Evolutionary conservation across 306 rosid species (phyloP).

Genomic region (Urtica urens): DNA sequence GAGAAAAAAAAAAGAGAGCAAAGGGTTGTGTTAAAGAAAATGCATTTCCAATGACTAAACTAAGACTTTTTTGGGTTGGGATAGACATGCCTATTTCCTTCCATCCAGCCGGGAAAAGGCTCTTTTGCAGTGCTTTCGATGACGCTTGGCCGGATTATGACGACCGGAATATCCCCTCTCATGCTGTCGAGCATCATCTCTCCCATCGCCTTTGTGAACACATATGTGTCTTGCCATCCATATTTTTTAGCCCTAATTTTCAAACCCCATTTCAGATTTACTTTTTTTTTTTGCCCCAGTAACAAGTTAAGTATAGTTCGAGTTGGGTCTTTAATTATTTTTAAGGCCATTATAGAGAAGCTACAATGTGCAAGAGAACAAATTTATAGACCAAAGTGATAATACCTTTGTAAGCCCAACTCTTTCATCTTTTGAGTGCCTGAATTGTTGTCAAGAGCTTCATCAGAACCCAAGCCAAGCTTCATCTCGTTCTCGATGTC

Average conservation of each 20-base stretch:
- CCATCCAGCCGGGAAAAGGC: constrained; percentile 98
- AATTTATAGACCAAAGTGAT: too few relatives aligned
- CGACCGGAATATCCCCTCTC: constrained; percentile 78
- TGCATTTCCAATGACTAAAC: not conserved
- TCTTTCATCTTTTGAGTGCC: constrained; percentile 73
- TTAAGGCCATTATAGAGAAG: too few relatives aligned
- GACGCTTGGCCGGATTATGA: constrained; percentile 83
- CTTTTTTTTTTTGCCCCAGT: too few relatives aligned
- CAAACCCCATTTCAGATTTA: too few relatives aligned
- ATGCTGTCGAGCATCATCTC: constrained; percentile 78
- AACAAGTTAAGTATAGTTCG: too few relatives aligned
- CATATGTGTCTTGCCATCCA: constrained; percentile 98
- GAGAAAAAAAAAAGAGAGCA: too few relatives aligned
- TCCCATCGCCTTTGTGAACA: constrained; percentile 97
- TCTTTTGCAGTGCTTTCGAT: constrained; percentile 84
- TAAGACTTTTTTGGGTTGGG: too few relatives aligned
- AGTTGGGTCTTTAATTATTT: too few relatives aligned
- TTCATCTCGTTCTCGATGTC: constrained; percentile 66
- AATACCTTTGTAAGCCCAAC: constrained; percentile 68
- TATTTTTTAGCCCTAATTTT: constrained; percentile 66
- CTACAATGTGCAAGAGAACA: too few relatives aligned
- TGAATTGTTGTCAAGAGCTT: constrained; percentile 32
- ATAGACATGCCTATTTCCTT: constrained; percentile 66
- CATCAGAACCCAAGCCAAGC: constrained; percentile 36
- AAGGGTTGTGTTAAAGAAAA: constrained; percentile 8